A percentile compares a stretch with the other conserved stretches of the same genome.
These are phyloP conservation scores for Zelopaecilomyces penicillatus DNA, from an alignment of 2,329 filamentous ascomycete genomes.

Conservation along the genomic window DNA sequence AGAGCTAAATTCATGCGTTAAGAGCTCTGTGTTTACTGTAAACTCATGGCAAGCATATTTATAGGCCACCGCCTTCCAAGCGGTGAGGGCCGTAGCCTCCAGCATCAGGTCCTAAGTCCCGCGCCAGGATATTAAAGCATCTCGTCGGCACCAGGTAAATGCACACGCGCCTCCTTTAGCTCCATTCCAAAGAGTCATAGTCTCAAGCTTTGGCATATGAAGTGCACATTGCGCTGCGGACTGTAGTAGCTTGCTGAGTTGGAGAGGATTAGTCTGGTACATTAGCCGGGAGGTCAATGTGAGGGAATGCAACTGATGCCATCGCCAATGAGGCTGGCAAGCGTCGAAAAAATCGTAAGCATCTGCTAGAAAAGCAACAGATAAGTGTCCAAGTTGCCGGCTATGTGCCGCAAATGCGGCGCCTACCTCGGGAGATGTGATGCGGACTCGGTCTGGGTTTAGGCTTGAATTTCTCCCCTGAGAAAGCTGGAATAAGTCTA, in stretches of 20 bases:
- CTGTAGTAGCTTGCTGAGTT: neutral
- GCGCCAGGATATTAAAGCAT: neutral
- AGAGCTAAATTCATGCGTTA: constrained; percentile 4
- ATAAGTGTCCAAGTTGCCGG: constrained; percentile 5
- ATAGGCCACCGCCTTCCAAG: constrained; percentile 3
- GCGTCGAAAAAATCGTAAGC: constrained; percentile 5
- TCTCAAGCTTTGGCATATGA: neutral
- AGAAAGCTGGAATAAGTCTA: constrained; percentile 6
- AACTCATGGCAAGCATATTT: constrained; percentile 1
- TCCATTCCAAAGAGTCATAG: neutral
- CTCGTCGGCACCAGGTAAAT: neutral
- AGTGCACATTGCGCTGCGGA: neutral
- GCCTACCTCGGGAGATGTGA: constrained; percentile 2
- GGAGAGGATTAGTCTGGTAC: no score
- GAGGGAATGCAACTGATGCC: constrained; percentile 1
- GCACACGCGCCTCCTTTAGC: neutral
- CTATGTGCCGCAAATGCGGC: constrained; percentile 4
- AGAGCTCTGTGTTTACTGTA: constrained; percentile 5
- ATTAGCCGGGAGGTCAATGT: constrained; percentile 7
- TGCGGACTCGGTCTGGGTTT: constrained; percentile 2
- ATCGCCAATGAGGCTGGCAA: constrained; percentile 3
- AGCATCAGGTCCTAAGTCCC: neutral
- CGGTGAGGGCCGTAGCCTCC: neutral
- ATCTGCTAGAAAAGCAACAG: constrained; percentile 5
- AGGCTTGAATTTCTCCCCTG: neutral